Percentiles rank a stretch among this genome's conserved stretches.
phyloP scores from a whole-genome alignment of 176 grass and related monocot genomes.

The Aegilops longissima region DNA sequence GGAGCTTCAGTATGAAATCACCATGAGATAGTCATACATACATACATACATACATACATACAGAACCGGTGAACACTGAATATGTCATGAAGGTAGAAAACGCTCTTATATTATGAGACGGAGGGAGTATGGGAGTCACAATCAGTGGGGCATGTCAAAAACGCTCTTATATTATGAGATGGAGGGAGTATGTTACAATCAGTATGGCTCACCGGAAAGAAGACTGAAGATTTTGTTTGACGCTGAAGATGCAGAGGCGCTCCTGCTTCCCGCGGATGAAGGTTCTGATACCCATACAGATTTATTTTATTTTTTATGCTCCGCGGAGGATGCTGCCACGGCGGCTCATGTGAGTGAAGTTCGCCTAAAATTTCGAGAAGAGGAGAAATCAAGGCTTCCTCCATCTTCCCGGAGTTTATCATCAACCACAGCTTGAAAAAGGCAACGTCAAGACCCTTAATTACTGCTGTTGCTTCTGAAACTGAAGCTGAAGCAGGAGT shows the following conservation, averaged over 20 bases:
- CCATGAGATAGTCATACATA: conserved; percentile 68
- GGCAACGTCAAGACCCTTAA: not conserved
- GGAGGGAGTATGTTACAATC: conserved; percentile 53
- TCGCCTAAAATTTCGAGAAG: conserved; percentile 70
- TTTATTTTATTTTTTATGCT: not conserved
- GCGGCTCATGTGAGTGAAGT: conserved; percentile 57
- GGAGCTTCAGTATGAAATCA: conserved; percentile 95
- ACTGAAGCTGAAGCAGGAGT: too few relatives aligned
- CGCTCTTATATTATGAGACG: too few relatives aligned
- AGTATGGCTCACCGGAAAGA: conserved; percentile 61
- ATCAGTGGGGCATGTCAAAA: too few relatives aligned
- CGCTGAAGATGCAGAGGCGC: conserved; percentile 82
- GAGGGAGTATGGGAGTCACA: too few relatives aligned
- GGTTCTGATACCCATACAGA: conserved; percentile 22
- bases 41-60: conserved; percentile 47
- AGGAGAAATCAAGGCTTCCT: conserved; percentile 72
- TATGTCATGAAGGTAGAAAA: not conserved
- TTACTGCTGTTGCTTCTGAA: too few relatives aligned
- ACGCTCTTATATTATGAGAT: too few relatives aligned
- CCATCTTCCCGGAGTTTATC: conserved; percentile 54
- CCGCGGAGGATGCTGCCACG: conserved; percentile 50
- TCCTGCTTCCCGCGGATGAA: conserved; percentile 82
- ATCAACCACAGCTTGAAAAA: conserved; percentile 36
- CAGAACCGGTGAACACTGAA: conserved; percentile 85
- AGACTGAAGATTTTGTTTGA: conserved; percentile 79